Evolutionary conservation across 768 basidiomycete species (phyloP).

Genomic region (Trametes villosa): DNA sequence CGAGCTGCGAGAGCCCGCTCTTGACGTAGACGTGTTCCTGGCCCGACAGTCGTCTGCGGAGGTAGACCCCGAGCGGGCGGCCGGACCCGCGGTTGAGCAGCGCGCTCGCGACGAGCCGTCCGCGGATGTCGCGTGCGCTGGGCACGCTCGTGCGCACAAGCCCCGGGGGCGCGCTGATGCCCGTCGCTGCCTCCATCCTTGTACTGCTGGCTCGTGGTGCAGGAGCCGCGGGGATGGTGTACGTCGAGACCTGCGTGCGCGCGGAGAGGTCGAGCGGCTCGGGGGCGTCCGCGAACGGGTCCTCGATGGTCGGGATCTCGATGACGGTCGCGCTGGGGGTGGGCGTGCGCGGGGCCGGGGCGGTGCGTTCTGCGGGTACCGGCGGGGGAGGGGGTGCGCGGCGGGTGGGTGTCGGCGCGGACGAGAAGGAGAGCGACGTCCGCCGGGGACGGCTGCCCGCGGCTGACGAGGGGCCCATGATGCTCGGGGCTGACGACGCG

Average conservation of each 20-base stretch:
- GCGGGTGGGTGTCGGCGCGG: slow-evolving; percentile 21
- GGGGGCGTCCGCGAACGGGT: slow-evolving; percentile 33
- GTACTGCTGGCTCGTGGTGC: not conserved
- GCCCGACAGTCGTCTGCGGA: slow-evolving; percentile 42
- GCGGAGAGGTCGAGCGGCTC: slow-evolving; percentile 5
- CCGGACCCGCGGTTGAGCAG: slow-evolving; percentile 60
- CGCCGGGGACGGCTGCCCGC: slow-evolving; percentile 25
- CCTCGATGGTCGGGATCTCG: slow-evolving; percentile 17
- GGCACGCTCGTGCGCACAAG: not conserved
- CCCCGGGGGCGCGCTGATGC: slow-evolving; percentile 7
- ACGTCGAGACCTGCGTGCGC: slow-evolving; percentile 11
- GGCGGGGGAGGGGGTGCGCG: slow-evolving; percentile 27
- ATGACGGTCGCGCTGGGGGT: slow-evolving; percentile 12
- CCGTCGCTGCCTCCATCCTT: not conserved
- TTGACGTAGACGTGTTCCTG: slow-evolving; percentile 50
- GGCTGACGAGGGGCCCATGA: slow-evolving; percentile 2
- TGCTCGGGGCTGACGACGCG: slow-evolving; percentile 7
- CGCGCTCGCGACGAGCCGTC: slow-evolving; percentile 59
- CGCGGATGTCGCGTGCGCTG: slow-evolving; percentile 42
- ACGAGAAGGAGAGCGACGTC: slow-evolving; percentile 20
- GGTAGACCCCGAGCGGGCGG: slow-evolving; percentile 44
- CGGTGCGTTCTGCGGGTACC: slow-evolving; percentile 16
- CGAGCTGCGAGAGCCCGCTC: slow-evolving; percentile 55
- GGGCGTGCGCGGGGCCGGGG: not conserved
- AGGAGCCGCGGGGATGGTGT: slow-evolving; percentile 1